A percentile compares a stretch with the other conserved stretches of the same genome.
Evolutionary conservation across 257 asterid genomes (phyloP).

Genomic region (Linaria vulgaris): DNA sequence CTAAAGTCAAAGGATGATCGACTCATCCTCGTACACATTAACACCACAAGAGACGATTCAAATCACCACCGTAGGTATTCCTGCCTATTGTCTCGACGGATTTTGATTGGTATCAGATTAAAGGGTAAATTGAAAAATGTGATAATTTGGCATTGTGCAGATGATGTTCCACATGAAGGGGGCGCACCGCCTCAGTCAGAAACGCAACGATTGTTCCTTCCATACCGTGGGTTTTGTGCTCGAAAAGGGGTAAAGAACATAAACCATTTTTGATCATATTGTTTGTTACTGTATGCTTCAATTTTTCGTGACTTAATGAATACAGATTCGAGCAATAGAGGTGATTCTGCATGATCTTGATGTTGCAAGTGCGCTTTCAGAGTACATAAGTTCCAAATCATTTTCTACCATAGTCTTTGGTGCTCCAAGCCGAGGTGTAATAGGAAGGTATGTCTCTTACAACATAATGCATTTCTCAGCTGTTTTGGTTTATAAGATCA

Average conservation of each 20-base stretch:
- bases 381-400: slow-evolving; percentile 37
- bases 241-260: slow-evolving; percentile 66
- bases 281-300: not conserved
- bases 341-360: slow-evolving; percentile 59
- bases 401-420: slow-evolving; percentile 65
- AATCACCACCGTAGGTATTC: slow-evolving; percentile 46
- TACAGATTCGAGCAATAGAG: slow-evolving; percentile 70
- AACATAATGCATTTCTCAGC: not conserved
- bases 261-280: not conserved
- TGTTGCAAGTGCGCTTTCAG: slow-evolving; percentile 50
- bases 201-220: slow-evolving; percentile 67
- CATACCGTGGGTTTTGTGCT: slow-evolving; percentile 78
- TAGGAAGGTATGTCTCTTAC: slow-evolving; percentile 48
- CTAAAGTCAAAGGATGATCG: slow-evolving; percentile 37
- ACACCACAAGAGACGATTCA: slow-evolving; percentile 24
- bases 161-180: slow-evolving; percentile 48
- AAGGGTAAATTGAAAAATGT: not conserved
- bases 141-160: slow-evolving; percentile 37
- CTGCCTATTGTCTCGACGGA: not conserved
- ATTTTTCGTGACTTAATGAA: too few species aligned
- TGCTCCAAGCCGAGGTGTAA: slow-evolving; percentile 57
- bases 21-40: slow-evolving; percentile 66
- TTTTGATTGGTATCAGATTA: too few species aligned
- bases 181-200: slow-evolving; percentile 56
- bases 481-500: not conserved